Conservation (phyloP, 2,329 filamentous ascomycete genomes). For the Esteya vermicola region DNA sequence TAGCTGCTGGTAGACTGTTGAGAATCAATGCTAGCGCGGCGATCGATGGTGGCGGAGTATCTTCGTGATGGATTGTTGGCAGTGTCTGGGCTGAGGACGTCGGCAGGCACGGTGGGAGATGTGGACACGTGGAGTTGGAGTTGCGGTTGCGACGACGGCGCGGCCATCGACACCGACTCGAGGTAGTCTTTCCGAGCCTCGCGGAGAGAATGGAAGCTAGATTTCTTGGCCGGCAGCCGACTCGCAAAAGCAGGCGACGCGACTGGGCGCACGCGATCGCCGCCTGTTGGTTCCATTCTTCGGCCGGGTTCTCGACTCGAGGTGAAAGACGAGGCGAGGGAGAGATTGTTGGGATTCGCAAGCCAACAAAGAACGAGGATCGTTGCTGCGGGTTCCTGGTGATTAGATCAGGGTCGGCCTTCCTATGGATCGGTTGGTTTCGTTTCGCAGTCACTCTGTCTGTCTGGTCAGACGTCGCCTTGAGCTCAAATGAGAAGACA, state of each 20-base stretch:
- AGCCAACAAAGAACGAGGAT: neutral
- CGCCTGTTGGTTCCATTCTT: neutral
- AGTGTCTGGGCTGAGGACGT: too few species aligned
- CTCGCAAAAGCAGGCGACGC: conserved; percentile 1
- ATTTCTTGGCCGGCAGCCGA: conserved; percentile 7
- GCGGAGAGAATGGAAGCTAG: conserved; percentile 7
- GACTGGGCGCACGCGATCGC: neutral
- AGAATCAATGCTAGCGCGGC: neutral
- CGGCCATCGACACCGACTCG: neutral
- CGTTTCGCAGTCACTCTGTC: too few species aligned
- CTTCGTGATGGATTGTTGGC: too few species aligned
- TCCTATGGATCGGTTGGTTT: too few species aligned
- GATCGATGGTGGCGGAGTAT: too few species aligned
- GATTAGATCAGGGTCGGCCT: too few species aligned
- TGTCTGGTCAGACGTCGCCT: too few species aligned
- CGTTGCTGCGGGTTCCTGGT: too few species aligned
- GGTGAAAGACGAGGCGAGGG: neutral
- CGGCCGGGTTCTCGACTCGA: too few species aligned
- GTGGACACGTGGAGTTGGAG: too few species aligned
- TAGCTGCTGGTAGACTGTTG: neutral
- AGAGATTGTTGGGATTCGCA: neutral
- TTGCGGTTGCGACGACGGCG: neutral
- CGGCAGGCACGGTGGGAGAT: too few species aligned
- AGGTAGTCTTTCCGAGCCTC: neutral
- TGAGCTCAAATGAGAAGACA: too few species aligned